Evolutionary conservation across 331 rosid genomes (phyloP).

Genomic region (Stylosanthes scabra): DNA sequence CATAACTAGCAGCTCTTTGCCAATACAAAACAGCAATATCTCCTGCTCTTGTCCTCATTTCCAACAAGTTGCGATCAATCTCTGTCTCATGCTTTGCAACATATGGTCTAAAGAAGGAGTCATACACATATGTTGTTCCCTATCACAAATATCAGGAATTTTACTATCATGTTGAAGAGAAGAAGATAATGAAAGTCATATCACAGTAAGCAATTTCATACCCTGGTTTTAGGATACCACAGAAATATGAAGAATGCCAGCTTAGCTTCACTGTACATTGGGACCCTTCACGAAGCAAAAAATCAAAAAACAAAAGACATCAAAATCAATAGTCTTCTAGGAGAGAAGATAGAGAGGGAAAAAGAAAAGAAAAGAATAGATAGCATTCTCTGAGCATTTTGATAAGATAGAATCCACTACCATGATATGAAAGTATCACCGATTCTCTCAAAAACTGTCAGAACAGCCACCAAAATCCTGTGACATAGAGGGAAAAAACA

Average conservation of each 20-base stretch:
- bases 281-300: constrained; percentile 77
- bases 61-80: constrained; percentile 88
- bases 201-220: constrained; percentile 37
- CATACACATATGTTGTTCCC: constrained; percentile 97
- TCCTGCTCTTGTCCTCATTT: constrained; percentile 92
- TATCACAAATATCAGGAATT: constrained; percentile 41
- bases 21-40: constrained; percentile 77
- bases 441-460: constrained; percentile 90
- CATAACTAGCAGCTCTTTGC: constrained; percentile 94
- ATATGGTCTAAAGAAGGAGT: constrained; percentile 95
- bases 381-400: constrained; percentile 18
- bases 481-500: constrained; percentile 34
- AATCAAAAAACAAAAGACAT: constrained; percentile 6
- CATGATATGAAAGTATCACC: constrained; percentile 95
- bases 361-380: not conserved
- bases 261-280: constrained; percentile 98
- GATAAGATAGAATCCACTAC: constrained; percentile 55
- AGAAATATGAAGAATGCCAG: constrained; percentile 88
- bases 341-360: not conserved
- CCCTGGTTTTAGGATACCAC: constrained; percentile 97
- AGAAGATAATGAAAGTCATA: constrained; percentile 14
- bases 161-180: constrained; percentile 28
- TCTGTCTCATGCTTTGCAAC: constrained; percentile 97
- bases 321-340: not conserved
- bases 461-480: constrained; percentile 98